Evolutionary conservation across 176 grass and related monocot species (phyloP).

Genomic region (Tillandsia fasciculata): DNA sequence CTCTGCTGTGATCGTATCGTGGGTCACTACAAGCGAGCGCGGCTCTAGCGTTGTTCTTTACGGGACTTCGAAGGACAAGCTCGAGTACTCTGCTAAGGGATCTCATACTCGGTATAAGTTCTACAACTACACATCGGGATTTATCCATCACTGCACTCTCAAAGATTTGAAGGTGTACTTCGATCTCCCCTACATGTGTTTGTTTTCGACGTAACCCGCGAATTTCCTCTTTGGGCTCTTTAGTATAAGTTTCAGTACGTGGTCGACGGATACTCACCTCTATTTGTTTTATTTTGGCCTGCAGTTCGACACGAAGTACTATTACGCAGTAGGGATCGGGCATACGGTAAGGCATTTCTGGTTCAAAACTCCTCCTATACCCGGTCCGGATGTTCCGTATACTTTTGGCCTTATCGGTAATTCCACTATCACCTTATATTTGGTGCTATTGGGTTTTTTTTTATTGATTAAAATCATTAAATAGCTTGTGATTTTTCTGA

Average conservation of each 20-base stretch:
- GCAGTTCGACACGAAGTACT: slow-evolving; percentile 44
- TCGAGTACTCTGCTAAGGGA: slow-evolving; percentile 24
- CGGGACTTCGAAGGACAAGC: slow-evolving; percentile 27
- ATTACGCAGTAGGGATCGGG: slow-evolving; percentile 50
- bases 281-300: neutral
- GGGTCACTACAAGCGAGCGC: slow-evolving; percentile 32
- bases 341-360: slow-evolving; percentile 48
- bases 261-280: too few relatives aligned
- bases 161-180: slow-evolving; percentile 46
- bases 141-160: slow-evolving; percentile 77
- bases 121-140: slow-evolving; percentile 96
- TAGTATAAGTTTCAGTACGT: too few relatives aligned
- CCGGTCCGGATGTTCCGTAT: slow-evolving; percentile 77
- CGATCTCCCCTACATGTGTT: too few relatives aligned
- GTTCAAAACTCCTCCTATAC: slow-evolving; percentile 69
- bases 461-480: neutral
- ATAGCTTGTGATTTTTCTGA: neutral
- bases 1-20: slow-evolving; percentile 45
- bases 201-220: too few relatives aligned
- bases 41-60: slow-evolving; percentile 43
- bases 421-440: neutral
- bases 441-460: neutral
- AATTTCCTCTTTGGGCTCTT: too few relatives aligned
- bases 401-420: slow-evolving; percentile 82
- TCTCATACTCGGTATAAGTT: slow-evolving; percentile 32